Evolutionary conservation across 176 grass and related monocot species (phyloP).

Genomic region (Aegilops tauschii): DNA sequence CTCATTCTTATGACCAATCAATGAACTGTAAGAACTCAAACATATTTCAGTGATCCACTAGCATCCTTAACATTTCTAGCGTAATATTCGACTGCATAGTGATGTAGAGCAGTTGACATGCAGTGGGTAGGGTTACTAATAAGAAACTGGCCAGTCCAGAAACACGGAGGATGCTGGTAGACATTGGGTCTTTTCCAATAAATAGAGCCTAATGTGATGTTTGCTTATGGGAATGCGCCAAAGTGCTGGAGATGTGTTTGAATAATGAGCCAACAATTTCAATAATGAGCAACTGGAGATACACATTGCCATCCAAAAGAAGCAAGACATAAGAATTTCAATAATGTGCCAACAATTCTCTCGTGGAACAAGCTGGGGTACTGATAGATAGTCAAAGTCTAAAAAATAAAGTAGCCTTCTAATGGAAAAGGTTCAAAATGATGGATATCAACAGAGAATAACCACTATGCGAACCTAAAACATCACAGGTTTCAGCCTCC

Average conservation of each 20-base stretch:
- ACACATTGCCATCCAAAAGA: background rate
- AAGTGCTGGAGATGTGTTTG: background rate
- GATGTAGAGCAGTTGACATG: background rate
- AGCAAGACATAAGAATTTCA: conserved; percentile 7
- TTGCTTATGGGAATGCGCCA: background rate
- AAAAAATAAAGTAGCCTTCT: background rate
- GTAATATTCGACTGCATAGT: background rate
- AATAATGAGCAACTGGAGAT: background rate
- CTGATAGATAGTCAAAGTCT: background rate
- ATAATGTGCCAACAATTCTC: background rate
- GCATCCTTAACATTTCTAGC: background rate
- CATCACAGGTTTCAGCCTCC: conserved; percentile 9
- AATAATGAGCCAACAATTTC: too few species aligned
- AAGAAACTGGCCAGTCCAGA: background rate
- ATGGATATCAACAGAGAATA: conserved; percentile 24
- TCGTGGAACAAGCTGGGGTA: background rate
- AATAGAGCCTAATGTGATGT: background rate
- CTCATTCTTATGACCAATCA: background rate
- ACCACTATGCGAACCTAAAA: conserved; percentile 6
- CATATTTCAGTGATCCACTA: conserved; percentile 5
- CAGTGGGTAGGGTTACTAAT: background rate
- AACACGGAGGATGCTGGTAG: background rate
- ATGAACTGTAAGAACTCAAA: background rate
- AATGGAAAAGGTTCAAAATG: background rate
- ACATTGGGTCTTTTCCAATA: background rate